A percentile compares a stretch with the other conserved stretches of the same genome.
Evolutionary conservation across 257 asterid species (phyloP).

Genomic region (Leonotis leonurus): DNA sequence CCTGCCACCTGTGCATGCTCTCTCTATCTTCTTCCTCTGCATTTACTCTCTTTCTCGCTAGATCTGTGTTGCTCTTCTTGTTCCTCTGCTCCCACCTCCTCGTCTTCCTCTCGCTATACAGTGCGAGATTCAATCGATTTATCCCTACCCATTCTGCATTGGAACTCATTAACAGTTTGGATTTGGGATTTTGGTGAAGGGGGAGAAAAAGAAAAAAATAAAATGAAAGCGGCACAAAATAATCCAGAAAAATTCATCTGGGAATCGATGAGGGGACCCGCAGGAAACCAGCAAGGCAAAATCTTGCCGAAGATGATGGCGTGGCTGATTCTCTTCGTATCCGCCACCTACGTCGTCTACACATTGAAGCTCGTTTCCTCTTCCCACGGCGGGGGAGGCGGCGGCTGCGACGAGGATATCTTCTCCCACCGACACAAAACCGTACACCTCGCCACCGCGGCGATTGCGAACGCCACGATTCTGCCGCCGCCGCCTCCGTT

Average conservation of each 20-base stretch:
- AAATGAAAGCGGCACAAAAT: slow-evolving; percentile 54
- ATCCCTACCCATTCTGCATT: neutral
- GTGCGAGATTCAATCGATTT: neutral
- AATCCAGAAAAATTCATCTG: slow-evolving; percentile 57
- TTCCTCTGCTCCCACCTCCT: neutral
- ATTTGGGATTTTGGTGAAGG: slow-evolving; percentile 10
- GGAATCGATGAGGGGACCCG: slow-evolving; percentile 49
- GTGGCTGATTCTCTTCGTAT: slow-evolving; percentile 45
- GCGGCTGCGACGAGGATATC: slow-evolving; percentile 27
- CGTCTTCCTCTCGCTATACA: neutral
- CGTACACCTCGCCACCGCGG: neutral
- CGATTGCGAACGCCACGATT: neutral
- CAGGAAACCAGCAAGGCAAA: slow-evolving; percentile 30
- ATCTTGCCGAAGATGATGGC: slow-evolving; percentile 54
- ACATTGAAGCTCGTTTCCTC: slow-evolving; percentile 40
- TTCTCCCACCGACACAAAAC: slow-evolving; percentile 18
- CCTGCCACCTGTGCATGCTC: slow-evolving; percentile 47
- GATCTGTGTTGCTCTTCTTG: slow-evolving; percentile 16
- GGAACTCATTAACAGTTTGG: neutral
- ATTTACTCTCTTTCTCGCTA: neutral
- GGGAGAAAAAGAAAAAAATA: too few species aligned
- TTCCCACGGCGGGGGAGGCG: slow-evolving; percentile 23
- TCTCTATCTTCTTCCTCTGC: slow-evolving; percentile 11
- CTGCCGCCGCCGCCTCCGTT: neutral
- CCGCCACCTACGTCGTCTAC: slow-evolving; percentile 42